Base-by-base conservation (phyloP, 2,329 filamentous ascomycete species). In the Clonostachys solani region DNA sequence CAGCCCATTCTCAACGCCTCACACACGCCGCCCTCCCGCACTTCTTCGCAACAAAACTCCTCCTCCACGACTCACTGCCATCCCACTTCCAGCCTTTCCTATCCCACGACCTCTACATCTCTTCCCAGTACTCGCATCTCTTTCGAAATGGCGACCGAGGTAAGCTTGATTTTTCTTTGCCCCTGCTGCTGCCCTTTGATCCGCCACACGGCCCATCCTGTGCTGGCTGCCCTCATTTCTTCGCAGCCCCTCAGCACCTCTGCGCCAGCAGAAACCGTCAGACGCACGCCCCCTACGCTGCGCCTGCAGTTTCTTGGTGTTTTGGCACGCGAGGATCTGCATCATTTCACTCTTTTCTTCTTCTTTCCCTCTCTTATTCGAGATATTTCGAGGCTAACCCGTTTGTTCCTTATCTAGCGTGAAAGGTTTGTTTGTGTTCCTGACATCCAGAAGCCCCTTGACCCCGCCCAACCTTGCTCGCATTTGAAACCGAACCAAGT, bases 381-480 rank as follows among this genome's bases (percentile, higher is more conserved):
- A 29, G 23, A 29, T 29, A 29, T 29, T 29, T 29, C 23, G 23
- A 29, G 23, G 23, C 23, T 29, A 29, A 29, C 23, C 23, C 23
- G 23, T 38, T 38, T 38, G 36, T n/a, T n/a, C 17, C 15, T 47
- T 60, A 53, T 57, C 58, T 68, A 86, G 83, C 83, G 83, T 77
- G 83, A 86, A 73, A 86, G 79, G 83, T 86, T 83, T 66, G 71
- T 72, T 53, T 49, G 23, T 29, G 49, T 13, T 34, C 34, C 40
- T 43, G n/a, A 29, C 35, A 35, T 37, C 44, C 33, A 15, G 15
- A 45, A 48, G 43, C 51, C 52, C 47, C 54, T 51, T 52, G 46
- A 52, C 42, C 38, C 43, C 46, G 45, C 44, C 44, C 40, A 36
- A 44, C 12, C 17, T 35, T 40, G n/a, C 34, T 33, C 41, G 35